Conservation (phyloP, 805 yeast species). For the Candida succiphila region DNA sequence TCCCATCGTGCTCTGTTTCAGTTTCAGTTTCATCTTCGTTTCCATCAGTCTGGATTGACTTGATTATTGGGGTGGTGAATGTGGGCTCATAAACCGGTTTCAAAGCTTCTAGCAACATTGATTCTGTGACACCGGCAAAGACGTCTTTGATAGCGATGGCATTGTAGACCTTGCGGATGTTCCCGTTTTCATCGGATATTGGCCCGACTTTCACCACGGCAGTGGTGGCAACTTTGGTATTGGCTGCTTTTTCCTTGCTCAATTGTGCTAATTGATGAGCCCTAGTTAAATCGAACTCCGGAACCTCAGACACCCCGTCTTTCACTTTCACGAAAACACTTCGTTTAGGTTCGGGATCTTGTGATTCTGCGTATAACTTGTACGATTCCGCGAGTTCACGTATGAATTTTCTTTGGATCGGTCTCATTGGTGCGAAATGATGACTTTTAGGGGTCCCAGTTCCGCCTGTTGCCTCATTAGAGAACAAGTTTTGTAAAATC, state of each 20-base stretch:
- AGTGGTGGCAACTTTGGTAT: slow-evolving; percentile 16
- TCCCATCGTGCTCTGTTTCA: not conserved
- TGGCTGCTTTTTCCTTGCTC: slow-evolving; percentile 19
- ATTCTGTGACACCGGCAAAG: slow-evolving; percentile 40
- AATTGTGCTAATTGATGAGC: slow-evolving; percentile 27
- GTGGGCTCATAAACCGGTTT: too few relatives aligned
- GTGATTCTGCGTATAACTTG: slow-evolving; percentile 57
- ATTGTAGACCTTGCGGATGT: slow-evolving; percentile 30
- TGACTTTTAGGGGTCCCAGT: slow-evolving; percentile 24
- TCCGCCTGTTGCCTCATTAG: slow-evolving; percentile 19
- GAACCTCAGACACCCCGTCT: slow-evolving; percentile 20
- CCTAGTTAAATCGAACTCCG: slow-evolving; percentile 36
- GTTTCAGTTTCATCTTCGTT: not conserved
- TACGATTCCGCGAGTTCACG: slow-evolving; percentile 57
- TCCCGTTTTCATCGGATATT: slow-evolving; percentile 11
- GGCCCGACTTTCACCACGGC: slow-evolving; percentile 9
- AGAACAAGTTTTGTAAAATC: slow-evolving; percentile 38
- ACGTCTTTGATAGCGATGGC: slow-evolving; percentile 45
- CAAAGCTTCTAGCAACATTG: slow-evolving; percentile 28
- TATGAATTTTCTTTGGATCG: slow-evolving; percentile 59
- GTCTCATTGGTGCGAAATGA: slow-evolving; percentile 68
- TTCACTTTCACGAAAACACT: slow-evolving; percentile 50
- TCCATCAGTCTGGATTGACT: too few relatives aligned
- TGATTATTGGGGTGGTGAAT: too few relatives aligned
- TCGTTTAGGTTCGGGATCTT: slow-evolving; percentile 73